Conservation (phyloP, 2,329 filamentous ascomycete genomes). For the Aschersonia sp. region DNA sequence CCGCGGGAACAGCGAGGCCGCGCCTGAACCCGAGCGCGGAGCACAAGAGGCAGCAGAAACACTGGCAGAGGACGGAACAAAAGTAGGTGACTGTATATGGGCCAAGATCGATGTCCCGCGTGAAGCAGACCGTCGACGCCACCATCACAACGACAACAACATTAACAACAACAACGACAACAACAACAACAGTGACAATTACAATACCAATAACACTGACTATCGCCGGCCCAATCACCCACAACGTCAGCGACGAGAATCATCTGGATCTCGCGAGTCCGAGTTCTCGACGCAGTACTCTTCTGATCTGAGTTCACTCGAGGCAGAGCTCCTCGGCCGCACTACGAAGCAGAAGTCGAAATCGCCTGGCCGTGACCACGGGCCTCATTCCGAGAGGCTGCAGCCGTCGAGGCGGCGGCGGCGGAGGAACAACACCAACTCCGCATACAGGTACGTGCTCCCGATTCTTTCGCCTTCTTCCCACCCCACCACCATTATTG, state of each 20-base stretch:
- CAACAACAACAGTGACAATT: too few relatives aligned
- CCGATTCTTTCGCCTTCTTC: background rate
- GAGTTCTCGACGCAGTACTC: slow-evolving; percentile 15
- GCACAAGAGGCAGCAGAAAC: slow-evolving; percentile 13
- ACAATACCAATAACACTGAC: too few relatives aligned
- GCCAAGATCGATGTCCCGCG: slow-evolving; percentile 3
- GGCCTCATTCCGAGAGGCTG: slow-evolving; percentile 7
- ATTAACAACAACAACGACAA: too few relatives aligned
- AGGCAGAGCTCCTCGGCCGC: slow-evolving; percentile 22
- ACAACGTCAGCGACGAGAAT: slow-evolving; percentile 6
- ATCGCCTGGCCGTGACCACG: slow-evolving; percentile 10
- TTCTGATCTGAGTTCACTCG: slow-evolving; percentile 22
- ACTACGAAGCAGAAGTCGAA: slow-evolving; percentile 17
- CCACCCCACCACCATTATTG: too few relatives aligned
- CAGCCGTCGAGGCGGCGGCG: slow-evolving; percentile 14
- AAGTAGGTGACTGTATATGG: slow-evolving; percentile 6
- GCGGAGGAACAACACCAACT: slow-evolving; percentile 15
- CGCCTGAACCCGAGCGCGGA: background rate
- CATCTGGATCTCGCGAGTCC: slow-evolving; percentile 11
- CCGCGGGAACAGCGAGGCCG: too few relatives aligned
- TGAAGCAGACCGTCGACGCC: slow-evolving; percentile 3
- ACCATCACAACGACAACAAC: background rate
- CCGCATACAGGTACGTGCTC: slow-evolving; percentile 19
- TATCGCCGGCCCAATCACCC: too few relatives aligned
- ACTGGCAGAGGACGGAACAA: slow-evolving; percentile 9